Conservation (phyloP, 179 eudicot genomes). For the Beta corolliflora region DNA sequence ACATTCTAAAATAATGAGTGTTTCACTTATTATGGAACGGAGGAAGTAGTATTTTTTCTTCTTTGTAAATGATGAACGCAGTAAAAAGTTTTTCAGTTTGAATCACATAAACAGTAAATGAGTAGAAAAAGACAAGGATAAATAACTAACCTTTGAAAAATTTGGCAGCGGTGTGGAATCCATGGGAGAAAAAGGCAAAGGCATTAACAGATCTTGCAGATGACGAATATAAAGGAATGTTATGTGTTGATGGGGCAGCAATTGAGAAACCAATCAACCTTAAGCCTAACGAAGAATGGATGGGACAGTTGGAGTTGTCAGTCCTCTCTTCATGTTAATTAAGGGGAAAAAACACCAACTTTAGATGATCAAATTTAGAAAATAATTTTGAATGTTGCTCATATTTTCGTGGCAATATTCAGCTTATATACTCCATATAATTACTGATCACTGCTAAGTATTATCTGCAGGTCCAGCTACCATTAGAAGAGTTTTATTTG, state of each 20-base stretch:
- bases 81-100: no score
- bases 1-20: no score
- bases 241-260: constrained; percentile 85
- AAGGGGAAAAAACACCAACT: background rate
- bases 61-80: no score
- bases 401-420: constrained; percentile 36
- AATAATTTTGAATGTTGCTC: constrained; percentile 33
- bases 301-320: constrained; percentile 65
- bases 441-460: constrained; percentile 9
- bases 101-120: no score
- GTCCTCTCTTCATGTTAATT: constrained; percentile 49
- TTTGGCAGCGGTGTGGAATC: constrained; percentile 84
- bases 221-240: constrained; percentile 77
- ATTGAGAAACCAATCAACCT: constrained; percentile 75
- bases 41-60: no score
- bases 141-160: background rate
- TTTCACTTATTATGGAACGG: no score
- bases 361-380: constrained; percentile 9
- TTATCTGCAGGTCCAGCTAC: constrained; percentile 4
- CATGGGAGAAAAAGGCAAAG: constrained; percentile 82
- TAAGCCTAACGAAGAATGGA: constrained; percentile 86
- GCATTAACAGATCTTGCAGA: constrained; percentile 67
- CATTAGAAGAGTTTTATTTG: background rate
- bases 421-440: constrained; percentile 1
- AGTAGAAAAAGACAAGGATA: no score